A percentile compares a stretch with the other conserved stretches of the same genome.
These are phyloP conservation scores for Zalaria sp. DNA, from an alignment of 2,329 filamentous ascomycete genomes.

Conservation along the genomic window DNA sequence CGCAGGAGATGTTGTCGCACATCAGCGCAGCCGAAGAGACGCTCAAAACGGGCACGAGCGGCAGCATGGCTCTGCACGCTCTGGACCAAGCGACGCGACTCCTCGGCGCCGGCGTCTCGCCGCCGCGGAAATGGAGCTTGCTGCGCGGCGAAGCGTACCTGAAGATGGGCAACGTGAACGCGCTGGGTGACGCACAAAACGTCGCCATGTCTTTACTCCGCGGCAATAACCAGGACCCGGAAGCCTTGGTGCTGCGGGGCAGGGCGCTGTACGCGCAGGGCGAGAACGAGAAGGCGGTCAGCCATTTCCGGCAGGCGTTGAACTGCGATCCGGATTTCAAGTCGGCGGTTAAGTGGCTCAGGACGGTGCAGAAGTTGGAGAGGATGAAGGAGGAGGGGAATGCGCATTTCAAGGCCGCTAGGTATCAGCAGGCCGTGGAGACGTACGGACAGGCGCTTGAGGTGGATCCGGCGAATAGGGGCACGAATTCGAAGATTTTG, in stretches of 20 bases:
- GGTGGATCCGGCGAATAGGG: constrained; percentile 77
- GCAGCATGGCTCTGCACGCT: constrained; percentile 84
- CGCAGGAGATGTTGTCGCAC: constrained; percentile 73
- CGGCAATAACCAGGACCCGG: constrained; percentile 79
- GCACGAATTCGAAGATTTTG: constrained; percentile 85
- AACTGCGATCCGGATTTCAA: constrained; percentile 85
- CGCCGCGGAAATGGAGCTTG: constrained; percentile 85
- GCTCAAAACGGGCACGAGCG: constrained; percentile 58
- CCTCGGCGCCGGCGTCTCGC: constrained; percentile 59
- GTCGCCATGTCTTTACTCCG: constrained; percentile 79
- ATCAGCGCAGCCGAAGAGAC: constrained; percentile 67
- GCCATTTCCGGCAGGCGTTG: constrained; percentile 82
- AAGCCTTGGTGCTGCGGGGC: constrained; percentile 80
- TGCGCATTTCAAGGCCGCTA: constrained; percentile 69
- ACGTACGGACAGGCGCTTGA: constrained; percentile 73
- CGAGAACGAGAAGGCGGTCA: constrained; percentile 91
- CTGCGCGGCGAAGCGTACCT: constrained; percentile 85
- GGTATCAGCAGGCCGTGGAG: constrained; percentile 66
- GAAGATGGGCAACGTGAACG: constrained; percentile 82
- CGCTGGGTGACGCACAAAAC: constrained; percentile 81
- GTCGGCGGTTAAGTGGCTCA: constrained; percentile 75
- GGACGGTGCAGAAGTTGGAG: constrained; percentile 82
- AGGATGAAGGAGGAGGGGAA: constrained; percentile 93
- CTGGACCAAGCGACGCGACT: constrained; percentile 79
- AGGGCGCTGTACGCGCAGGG: constrained; percentile 80